Base-by-base conservation (phyloP, 1,284 basidiomycete genomes). In the Cutaneotrichosporon sp. region DNA sequence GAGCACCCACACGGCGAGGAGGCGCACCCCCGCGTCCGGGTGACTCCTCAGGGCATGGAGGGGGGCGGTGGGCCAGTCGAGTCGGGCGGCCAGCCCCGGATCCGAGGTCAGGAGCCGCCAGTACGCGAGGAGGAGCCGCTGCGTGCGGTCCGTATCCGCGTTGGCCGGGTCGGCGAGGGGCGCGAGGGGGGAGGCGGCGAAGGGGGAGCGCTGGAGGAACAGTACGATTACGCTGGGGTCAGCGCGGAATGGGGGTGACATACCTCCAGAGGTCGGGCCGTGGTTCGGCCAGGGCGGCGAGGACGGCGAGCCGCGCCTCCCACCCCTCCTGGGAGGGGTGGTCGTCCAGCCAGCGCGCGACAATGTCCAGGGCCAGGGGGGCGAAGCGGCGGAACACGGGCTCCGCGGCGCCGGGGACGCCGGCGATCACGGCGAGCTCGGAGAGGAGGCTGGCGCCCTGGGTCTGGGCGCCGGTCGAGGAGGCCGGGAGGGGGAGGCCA, bases 71-170 rank as follows among this genome's bases (percentile, higher is more conserved):
- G 90, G 81, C 91, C 91, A 93, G 51, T 79, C 71, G n/a, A 87
- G 78, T 18, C 84, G 79, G 13, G 74, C 66, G 1, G 90, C 87
- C 11, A 93, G 82, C 59, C 84, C 79, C 14, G 87, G 86, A 72
- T 91, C 91, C 47, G 86, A 86, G 67, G 84, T 83, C 14, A 93
- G 82, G 45, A 95, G 83, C 42, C 92, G 88, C 71, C 89, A 90
- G 72, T 92, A 91, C 1, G 89, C 85, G 46, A 95, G 82, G 16
- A 95, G 84, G 0, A 89, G 76, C 27, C 82, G 80, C 42, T 93
- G 90, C 5, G 91, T 78, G 18, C 82, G 81, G 13, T 72, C 8
- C 87, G 84, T 14, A 78, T 66, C 0, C 82, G 75, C 25, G 87
- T 79, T 10, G 82, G 74, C 27, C 88, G 79, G 13, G 0, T 54